Percentiles rank a stretch among this genome's conserved stretches.
phyloP scores from a whole-genome alignment of 1,139 yeast species.

The Spencermartinsiella ligniputridi region DNA sequence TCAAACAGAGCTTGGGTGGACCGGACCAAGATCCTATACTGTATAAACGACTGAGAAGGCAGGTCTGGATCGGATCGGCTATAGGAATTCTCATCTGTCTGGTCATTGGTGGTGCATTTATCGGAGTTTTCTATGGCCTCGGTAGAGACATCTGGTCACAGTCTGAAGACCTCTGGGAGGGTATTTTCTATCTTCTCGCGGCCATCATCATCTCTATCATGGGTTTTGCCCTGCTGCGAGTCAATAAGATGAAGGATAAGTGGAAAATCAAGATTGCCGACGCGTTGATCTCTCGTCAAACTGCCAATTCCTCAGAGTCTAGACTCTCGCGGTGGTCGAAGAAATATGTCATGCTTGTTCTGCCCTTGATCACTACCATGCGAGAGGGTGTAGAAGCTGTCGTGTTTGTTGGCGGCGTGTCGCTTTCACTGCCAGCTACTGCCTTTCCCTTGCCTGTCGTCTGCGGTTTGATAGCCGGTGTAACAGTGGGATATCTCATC shows the following conservation, averaged over 20 bases:
- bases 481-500: constrained; percentile 57
- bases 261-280: constrained; percentile 88
- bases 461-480: constrained; percentile 65
- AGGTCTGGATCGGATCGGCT: constrained; percentile 76
- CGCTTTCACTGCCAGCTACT: constrained; percentile 66
- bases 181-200: constrained; percentile 78
- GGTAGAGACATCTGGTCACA: constrained; percentile 79
- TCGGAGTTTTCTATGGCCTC: constrained; percentile 74
- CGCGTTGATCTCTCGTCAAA: constrained; percentile 48
- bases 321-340: constrained; percentile 33
- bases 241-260: constrained; percentile 86
- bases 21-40: constrained; percentile 45
- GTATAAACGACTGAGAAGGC: constrained; percentile 60
- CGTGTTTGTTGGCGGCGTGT: constrained; percentile 85
- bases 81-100: constrained; percentile 72
- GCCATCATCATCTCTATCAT: constrained; percentile 75
- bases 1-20: constrained; percentile 75
- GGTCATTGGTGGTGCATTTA: constrained; percentile 76
- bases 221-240: constrained; percentile 90
- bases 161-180: constrained; percentile 94
- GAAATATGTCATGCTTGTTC: constrained; percentile 68
- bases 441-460: constrained; percentile 83
- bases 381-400: constrained; percentile 91
- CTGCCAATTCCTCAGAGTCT: constrained; percentile 34
- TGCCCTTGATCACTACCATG: constrained; percentile 73